Conservation (phyloP, 2,329 filamentous ascomycete genomes). For the Cadophora malorum region DNA sequence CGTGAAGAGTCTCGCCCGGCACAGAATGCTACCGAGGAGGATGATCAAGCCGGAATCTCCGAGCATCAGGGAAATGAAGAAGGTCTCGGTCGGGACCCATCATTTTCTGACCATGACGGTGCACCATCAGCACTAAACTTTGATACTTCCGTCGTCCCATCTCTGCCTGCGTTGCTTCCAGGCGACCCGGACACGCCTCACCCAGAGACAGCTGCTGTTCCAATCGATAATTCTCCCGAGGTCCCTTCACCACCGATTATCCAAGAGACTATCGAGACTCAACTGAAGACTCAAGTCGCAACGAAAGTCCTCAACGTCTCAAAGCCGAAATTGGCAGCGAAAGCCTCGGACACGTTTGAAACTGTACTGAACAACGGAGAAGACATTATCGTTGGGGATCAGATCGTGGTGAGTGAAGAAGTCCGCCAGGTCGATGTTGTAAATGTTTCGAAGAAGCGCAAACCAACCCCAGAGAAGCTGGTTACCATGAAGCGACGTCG, state of each 20-base stretch:
- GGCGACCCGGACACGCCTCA: neutral
- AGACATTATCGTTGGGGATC: neutral
- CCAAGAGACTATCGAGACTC: constrained; percentile 2
- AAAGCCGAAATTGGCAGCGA: neutral
- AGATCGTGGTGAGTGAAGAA: neutral
- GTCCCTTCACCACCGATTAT: neutral
- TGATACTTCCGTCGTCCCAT: neutral
- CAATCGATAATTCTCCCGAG: neutral
- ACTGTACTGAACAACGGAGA: neutral
- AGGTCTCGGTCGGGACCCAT: neutral
- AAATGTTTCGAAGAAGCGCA: constrained; percentile 15
- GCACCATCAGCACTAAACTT: neutral
- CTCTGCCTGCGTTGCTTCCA: neutral
- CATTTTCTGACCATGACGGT: neutral
- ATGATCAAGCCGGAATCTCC: neutral
- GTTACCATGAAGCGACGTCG: constrained; percentile 6
- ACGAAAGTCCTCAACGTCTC: neutral
- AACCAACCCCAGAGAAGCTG: neutral
- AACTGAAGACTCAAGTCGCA: neutral
- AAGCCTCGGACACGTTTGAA: neutral
- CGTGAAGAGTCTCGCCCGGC: neutral
- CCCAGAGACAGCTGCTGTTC: neutral
- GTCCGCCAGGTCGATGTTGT: neutral
- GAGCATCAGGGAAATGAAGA: neutral
- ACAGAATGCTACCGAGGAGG: neutral